phyloP scores from a whole-genome alignment of 1,284 basidiomycete species.

The Fomitopsis schrenkii region DNA sequence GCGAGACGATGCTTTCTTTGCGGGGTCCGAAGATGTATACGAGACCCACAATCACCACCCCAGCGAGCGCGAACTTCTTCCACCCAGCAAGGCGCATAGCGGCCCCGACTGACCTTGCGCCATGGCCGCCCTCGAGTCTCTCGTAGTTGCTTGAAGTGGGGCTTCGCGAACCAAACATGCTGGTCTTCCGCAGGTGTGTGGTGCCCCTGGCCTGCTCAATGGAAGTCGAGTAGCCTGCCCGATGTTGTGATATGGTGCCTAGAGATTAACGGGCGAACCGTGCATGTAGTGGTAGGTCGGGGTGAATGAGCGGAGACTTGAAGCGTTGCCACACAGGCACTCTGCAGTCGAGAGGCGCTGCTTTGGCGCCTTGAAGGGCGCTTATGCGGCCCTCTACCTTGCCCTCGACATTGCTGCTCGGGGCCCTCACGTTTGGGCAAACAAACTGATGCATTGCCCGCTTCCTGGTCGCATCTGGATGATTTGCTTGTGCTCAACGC shows the following conservation, averaged over 20 bases:
- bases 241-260: background rate
- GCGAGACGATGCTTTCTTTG: conserved; percentile 27
- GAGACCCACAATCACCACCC: conserved; percentile 47
- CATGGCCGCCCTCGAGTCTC: conserved; percentile 57
- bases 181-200: conserved; percentile 8
- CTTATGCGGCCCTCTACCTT: background rate
- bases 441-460: too few species aligned
- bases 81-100: conserved; percentile 41
- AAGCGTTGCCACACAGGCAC: background rate
- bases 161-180: conserved; percentile 41
- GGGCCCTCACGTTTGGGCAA: too few species aligned
- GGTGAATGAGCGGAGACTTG: background rate
- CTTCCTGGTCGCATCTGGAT: too few species aligned
- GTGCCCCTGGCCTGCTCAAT: background rate
- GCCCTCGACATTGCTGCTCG: too few species aligned
- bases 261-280: background rate
- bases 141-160: conserved; percentile 46
- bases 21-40: conserved; percentile 64
- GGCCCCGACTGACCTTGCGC: conserved; percentile 34
- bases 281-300: background rate
- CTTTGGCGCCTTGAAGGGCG: background rate
- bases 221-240: conserved; percentile 35
- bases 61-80: conserved; percentile 64
- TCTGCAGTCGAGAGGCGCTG: background rate
- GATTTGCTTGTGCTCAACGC: too few species aligned